Percentiles rank a stretch among this genome's conserved stretches.
Evolutionary conservation across 345 rosid genomes (phyloP).

Genomic region (Carallia brachiata): DNA sequence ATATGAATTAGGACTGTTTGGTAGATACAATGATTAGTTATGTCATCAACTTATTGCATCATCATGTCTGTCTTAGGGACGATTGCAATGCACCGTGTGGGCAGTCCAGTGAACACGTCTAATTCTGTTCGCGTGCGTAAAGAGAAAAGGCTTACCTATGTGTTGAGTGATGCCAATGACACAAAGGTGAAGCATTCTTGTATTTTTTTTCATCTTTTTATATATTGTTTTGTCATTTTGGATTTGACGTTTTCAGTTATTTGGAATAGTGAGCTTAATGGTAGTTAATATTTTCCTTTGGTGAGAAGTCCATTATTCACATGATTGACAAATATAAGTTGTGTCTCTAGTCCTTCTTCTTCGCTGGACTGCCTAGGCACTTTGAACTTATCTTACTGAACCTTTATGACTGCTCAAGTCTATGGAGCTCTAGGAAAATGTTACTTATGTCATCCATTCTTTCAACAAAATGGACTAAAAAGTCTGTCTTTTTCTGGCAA

Average conservation of each 20-base stretch:
- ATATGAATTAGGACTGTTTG: not conserved
- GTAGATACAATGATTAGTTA: not conserved
- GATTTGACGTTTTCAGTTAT: not conserved
- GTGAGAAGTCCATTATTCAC: not conserved
- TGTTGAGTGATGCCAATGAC: slow-evolving; percentile 72
- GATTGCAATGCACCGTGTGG: slow-evolving; percentile 96
- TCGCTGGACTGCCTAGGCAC: not conserved
- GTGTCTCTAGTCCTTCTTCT: not conserved
- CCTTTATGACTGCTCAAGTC: not conserved
- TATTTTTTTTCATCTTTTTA: not conserved
- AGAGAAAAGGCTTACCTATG: slow-evolving; percentile 94
- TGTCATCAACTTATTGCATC: not conserved
- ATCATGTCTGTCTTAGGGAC: slow-evolving; percentile 30
- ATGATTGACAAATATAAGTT: not conserved
- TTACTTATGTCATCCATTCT: not conserved
- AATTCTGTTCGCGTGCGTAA: slow-evolving; percentile 89
- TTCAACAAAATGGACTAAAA: too few relatives aligned
- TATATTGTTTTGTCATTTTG: not conserved
- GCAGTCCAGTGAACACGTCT: slow-evolving; percentile 86
- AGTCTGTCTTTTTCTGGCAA: too few relatives aligned
- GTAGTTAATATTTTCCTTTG: not conserved
- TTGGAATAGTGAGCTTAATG: not conserved
- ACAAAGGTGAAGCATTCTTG: slow-evolving; percentile 51
- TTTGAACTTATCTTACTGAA: not conserved
- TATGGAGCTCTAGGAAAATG: not conserved